Base-by-base conservation (phyloP, 495 filamentous ascomycete species). In the Arthonia radiata region DNA sequence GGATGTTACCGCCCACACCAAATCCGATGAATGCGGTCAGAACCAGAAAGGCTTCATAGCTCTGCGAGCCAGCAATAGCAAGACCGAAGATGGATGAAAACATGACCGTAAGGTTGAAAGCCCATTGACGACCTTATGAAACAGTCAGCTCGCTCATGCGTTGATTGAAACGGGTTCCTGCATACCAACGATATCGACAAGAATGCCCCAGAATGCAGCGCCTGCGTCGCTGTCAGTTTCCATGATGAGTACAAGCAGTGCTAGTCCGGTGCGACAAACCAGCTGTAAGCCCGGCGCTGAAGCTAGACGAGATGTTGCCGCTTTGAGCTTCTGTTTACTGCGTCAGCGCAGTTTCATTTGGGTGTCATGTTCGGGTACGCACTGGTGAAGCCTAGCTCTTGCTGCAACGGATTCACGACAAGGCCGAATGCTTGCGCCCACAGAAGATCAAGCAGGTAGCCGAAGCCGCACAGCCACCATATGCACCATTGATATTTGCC, bases 371-470 rank as follows among this genome's bases (percentile, higher is more conserved):
- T n/a, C n/a, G n/a, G n/a, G n/a, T n/a, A n/a, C n/a, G n/a, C n/a
- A 46, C 43, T 31, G 10, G 34, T 32, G 32, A 56, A 54, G 12
- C 53, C 53, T 15, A 56, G 35, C 30, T 56, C 52, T 32, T 54
- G 50, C 32, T 53, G 32, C 34, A 57, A 30, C 9, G 53, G 49
- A 32, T 42, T 48, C 26, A 50, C 38, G 5, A 55, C 51, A 9
- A 59, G 35, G 4, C 53, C 56, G 39, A 59, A 56, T 11, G 49
- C 53, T 34, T 57, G 49, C 4, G 54, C 54, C 43, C 53, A 61
- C 3, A 56, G 40, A 24, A 59, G 36, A 29, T 61, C 57, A 8
- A 59, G 37, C 18, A 61, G 37, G 35, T 59, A 61, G 9, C 57
- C 57, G 27, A 61, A 49, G 8, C 56, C 57, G 29, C 54, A 59